These are phyloP conservation scores for Aspergillus quadrilineatus DNA, from an alignment of 2,329 filamentous ascomycete species.

Conservation along the genomic window DNA sequence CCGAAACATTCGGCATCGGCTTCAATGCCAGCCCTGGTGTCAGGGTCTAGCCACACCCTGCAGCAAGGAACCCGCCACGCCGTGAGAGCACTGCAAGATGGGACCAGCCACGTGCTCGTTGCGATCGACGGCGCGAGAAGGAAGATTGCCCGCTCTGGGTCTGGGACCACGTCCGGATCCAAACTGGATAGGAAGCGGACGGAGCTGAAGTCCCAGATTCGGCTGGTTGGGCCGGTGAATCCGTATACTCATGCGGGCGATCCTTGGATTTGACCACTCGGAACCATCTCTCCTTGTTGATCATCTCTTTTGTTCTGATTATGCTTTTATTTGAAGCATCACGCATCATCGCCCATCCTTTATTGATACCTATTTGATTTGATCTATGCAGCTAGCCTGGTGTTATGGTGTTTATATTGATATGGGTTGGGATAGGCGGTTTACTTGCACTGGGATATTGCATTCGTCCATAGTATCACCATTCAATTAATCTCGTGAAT, in stretches of 20 bases:
- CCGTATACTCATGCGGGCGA: conserved; percentile 27
- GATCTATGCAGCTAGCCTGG: background rate
- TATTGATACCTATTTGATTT: background rate
- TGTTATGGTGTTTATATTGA: background rate
- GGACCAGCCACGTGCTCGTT: conserved; percentile 27
- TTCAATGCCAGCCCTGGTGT: background rate
- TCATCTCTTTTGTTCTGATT: background rate
- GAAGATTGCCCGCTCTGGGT: conserved; percentile 25
- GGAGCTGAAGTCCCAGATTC: conserved; percentile 43
- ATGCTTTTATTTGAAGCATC: background rate
- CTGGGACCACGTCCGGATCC: conserved; percentile 19
- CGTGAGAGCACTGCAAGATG: conserved; percentile 25
- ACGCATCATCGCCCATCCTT: background rate
- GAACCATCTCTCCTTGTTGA: background rate
- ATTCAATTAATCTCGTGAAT: too few relatives aligned
- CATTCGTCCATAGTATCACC: background rate
- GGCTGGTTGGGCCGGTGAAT: conserved; percentile 39
- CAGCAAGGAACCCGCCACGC: conserved; percentile 29
- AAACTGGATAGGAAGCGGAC: conserved; percentile 38
- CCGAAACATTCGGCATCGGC: background rate
- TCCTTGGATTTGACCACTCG: conserved; percentile 31
- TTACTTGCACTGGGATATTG: background rate
- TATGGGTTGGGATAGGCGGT: too few relatives aligned
- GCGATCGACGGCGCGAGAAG: conserved; percentile 36
- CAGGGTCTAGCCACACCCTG: conserved; percentile 15